Percentiles rank a stretch among this genome's conserved stretches.
phyloP scores from a whole-genome alignment of 345 rosid genomes.

The Jatropha curcas region DNA sequence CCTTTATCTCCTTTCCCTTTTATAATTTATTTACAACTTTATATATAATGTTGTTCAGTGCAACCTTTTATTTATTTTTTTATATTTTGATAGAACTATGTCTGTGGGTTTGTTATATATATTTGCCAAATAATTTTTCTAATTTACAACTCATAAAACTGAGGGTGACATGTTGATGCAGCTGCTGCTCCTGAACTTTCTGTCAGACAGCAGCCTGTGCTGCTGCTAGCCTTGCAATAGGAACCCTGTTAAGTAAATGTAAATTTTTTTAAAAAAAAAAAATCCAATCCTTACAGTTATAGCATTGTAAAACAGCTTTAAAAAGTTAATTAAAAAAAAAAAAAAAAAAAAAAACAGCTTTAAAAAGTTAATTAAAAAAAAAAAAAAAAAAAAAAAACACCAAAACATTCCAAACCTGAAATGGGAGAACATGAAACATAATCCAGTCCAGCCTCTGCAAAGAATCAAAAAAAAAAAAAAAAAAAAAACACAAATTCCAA shows the following conservation, averaged over 20 bases:
- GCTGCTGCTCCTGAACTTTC: constrained; percentile 8
- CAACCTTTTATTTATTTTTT: neutral
- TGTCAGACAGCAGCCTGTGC: constrained; percentile 70
- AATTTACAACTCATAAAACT: constrained; percentile 11
- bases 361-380: too few species aligned
- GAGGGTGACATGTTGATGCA: neutral
- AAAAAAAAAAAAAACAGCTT: too few species aligned
- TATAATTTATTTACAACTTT: constrained; percentile 7
- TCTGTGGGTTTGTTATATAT: neutral
- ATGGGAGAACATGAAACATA: constrained; percentile 97
- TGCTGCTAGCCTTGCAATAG: constrained; percentile 93
- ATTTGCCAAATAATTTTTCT: neutral
- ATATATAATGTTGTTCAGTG: neutral
- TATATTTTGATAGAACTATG: constrained; percentile 3
- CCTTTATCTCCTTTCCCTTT: neutral
- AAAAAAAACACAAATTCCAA: neutral
- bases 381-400: neutral
- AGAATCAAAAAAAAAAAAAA: too few species aligned
- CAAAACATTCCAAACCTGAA: constrained; percentile 64
- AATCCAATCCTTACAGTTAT: neutral
- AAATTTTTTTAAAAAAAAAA: too few species aligned
- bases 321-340: too few species aligned
- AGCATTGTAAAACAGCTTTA: too few species aligned
- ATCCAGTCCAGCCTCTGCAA: constrained; percentile 84
- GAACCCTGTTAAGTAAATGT: constrained; percentile 52